phyloP scores from a whole-genome alignment of 2,329 filamentous ascomycete genomes.

The Sporothrix pallida region DNA sequence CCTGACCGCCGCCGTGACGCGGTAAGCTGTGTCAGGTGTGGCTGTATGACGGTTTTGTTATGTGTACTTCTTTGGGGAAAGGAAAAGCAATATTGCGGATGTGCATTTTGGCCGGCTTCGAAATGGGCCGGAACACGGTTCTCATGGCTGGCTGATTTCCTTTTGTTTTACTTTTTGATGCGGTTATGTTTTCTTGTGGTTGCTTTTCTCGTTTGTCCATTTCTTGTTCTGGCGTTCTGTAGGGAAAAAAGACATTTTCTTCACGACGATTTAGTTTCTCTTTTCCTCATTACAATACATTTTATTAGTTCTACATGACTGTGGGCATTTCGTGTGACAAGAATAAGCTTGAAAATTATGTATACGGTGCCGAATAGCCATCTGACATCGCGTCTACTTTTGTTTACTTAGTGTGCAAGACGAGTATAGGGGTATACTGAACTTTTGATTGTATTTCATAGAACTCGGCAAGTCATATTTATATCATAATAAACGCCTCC shows the following conservation, averaged over 20 bases:
- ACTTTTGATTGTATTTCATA: no score
- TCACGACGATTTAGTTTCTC: conserved; percentile 27
- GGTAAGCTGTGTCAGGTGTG: conserved; percentile 28
- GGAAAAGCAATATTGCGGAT: conserved; percentile 21
- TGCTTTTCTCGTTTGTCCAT: background rate
- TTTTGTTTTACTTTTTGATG: conserved; percentile 27
- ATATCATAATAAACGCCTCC: no score
- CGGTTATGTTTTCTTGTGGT: background rate
- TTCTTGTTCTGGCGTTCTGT: conserved; percentile 22
- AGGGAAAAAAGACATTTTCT: conserved; percentile 28
- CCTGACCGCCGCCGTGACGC: conserved; percentile 69
- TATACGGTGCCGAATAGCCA: no score
- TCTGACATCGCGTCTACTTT: no score
- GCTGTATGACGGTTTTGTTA: background rate
- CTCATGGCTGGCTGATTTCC: conserved; percentile 2
- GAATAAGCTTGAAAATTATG: no score
- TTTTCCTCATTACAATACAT: conserved; percentile 17
- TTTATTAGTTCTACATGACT: background rate
- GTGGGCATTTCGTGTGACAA: no score
- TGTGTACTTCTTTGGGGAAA: background rate
- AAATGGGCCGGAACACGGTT: background rate
- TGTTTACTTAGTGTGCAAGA: no score
- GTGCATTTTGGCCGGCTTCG: background rate
- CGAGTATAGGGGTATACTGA: no score
- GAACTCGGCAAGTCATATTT: no score